Base-by-base conservation (phyloP, 2,329 filamentous ascomycete species). In the Lomentospora prolificans region DNA sequence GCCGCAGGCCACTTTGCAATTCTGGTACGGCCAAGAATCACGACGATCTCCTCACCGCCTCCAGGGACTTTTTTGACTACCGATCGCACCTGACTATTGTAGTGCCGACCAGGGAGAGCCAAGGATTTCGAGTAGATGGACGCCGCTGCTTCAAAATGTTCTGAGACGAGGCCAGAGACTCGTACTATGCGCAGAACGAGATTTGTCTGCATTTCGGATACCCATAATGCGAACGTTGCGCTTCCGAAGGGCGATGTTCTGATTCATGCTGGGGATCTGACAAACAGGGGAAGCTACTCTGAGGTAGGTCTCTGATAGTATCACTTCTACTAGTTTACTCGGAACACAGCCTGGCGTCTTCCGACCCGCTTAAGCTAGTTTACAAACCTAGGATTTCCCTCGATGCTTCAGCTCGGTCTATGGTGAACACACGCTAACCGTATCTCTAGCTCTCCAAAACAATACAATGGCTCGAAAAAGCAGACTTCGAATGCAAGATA, bases 151-250 rank as follows among this genome's bases (percentile, higher is more conserved):
- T n/a, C 36, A 19, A 2, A 27, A 24, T 9, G n/a, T 25, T 4
- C 3, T 4, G 12, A 19, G 7, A 44, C 4, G 14, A 19, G 22
- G 4, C 30, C 8, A 19, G 19, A 12, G 31, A n/a, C 28, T 22
- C 30, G 30, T 24, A 12, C 57, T 5, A 67, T 67, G 8, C 68
- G 75, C 54, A 71, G 77, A 59, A 84, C 85, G 4, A 79, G 86
- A 58, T 78, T 90, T 57, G 85, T 90, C 54, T 89, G 86, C 69
- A 77, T 90, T 56, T 87, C 87, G 3, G 87, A 91, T 69, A 90
- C 86, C 2, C 86, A 90, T 68, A 88, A 88, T 65, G 76, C 73
- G 61, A 75, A 75, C 2, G 74, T 80, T 61, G 84, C 81, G 62
- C 75, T 90, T 1, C 87, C 87, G 0, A 76, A 76, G 22, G 87